phyloP scores from a whole-genome alignment of 257 asterid genomes.

The Nicotiana noctiflora region DNA sequence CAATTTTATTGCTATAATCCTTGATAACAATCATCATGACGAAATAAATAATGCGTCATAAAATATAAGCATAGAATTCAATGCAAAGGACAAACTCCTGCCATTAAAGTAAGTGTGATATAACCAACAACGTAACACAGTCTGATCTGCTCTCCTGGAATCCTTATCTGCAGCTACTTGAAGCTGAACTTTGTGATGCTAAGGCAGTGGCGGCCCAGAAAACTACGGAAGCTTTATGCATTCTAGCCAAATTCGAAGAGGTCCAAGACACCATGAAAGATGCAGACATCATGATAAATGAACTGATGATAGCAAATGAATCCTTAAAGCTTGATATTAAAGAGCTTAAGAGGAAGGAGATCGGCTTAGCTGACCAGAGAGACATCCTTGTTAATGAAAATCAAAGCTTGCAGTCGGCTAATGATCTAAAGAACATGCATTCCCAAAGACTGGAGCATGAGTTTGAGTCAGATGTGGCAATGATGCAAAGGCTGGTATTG shows the following conservation, averaged over 20 bases:
- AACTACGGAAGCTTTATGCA: conserved; percentile 73
- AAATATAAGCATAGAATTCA: not conserved
- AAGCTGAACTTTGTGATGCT: conserved; percentile 73
- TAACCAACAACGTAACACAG: not conserved
- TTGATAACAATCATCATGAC: not conserved
- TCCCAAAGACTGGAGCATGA: conserved; percentile 39
- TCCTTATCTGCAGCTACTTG: conserved; percentile 49
- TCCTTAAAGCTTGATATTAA: conserved; percentile 56
- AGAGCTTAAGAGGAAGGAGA: conserved; percentile 49
- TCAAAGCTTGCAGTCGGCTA: conserved; percentile 49
- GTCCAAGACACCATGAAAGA: conserved; percentile 81
- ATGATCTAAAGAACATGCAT: conserved; percentile 42
- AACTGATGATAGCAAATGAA: conserved; percentile 83
- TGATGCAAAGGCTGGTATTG: conserved; percentile 35
- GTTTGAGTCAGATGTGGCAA: conserved; percentile 42
- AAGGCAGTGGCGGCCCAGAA: conserved; percentile 68
- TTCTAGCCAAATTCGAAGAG: conserved; percentile 85
- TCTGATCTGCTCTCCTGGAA: not conserved
- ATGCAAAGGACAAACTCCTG: not conserved
- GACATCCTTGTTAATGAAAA: conserved; percentile 40
- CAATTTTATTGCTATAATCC: not conserved
- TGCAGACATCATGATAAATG: conserved; percentile 87
- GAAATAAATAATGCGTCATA: not conserved
- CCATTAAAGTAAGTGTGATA: not conserved
- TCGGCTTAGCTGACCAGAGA: conserved; percentile 31